Conservation (phyloP, 208 protist species). For the Leishmania mexicana region DNA sequence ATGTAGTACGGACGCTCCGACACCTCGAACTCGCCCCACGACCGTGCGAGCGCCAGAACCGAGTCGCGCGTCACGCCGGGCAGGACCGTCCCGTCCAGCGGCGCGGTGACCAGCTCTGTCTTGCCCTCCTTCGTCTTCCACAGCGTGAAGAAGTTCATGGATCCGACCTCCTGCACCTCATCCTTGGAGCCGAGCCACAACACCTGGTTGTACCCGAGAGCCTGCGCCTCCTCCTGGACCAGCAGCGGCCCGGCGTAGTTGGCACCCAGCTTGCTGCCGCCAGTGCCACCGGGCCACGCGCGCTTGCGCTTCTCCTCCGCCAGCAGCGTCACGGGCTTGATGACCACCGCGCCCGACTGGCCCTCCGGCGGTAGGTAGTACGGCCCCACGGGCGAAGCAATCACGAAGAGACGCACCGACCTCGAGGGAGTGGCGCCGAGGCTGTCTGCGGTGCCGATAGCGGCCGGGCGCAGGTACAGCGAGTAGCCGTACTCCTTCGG, state of each 20-base stretch:
- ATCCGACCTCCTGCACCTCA: conserved; percentile 97
- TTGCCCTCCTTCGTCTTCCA: conserved; percentile 81
- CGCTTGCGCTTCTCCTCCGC: conserved; percentile 90
- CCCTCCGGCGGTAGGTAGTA: conserved; percentile 91
- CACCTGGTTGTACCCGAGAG: conserved; percentile 96
- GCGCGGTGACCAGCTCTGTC: conserved; percentile 94
- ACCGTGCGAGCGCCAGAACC: conserved; percentile 86
- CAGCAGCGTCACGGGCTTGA: conserved; percentile 92
- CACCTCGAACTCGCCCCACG: conserved; percentile 91
- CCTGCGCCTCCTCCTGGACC: conserved; percentile 81
- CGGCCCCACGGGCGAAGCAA: conserved; percentile 97
- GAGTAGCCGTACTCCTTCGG: conserved; percentile 95
- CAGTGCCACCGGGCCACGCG: conserved; percentile 97
- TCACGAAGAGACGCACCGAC: conserved; percentile 90
- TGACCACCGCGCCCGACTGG: conserved; percentile 27
- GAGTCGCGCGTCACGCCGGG: conserved; percentile 97
- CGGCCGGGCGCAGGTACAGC: conserved; percentile 98
- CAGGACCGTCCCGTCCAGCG: conserved; percentile 95
- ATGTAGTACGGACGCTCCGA: conserved; percentile 83
- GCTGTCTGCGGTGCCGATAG: conserved; percentile 89
- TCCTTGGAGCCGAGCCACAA: conserved; percentile 96
- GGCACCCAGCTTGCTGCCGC: conserved; percentile 92
- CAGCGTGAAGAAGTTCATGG: conserved; percentile 98
- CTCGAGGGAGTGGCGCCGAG: conserved; percentile 71
- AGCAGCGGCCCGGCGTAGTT: conserved; percentile 94